Evolutionary conservation across 1,139 yeast species (phyloP).

Genomic region (Sugiyamaella grinbergsii): DNA sequence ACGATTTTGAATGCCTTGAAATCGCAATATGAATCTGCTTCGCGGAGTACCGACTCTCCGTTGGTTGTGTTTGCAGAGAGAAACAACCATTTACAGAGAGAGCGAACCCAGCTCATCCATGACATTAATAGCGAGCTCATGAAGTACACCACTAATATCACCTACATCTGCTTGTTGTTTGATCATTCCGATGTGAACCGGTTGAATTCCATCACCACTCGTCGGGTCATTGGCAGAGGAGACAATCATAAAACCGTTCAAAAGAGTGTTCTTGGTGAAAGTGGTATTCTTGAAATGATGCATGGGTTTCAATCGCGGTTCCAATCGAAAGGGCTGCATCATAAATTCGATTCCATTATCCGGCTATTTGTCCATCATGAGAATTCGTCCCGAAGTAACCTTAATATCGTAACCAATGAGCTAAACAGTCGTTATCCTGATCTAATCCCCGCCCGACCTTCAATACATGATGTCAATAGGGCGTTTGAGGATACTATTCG

Average conservation of each 20-base stretch:
- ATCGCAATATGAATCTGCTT: slow-evolving; percentile 48
- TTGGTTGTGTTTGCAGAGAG: slow-evolving; percentile 68
- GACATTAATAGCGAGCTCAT: slow-evolving; percentile 44
- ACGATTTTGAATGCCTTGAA: slow-evolving; percentile 39
- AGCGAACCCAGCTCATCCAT: slow-evolving; percentile 60
- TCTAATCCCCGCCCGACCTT: slow-evolving; percentile 33
- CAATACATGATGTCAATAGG: slow-evolving; percentile 8
- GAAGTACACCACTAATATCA: slow-evolving; percentile 39
- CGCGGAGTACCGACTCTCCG: slow-evolving; percentile 33
- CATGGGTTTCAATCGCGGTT: slow-evolving; percentile 65
- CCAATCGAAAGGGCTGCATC: slow-evolving; percentile 43
- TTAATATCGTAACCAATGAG: slow-evolving; percentile 46
- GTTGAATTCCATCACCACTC: slow-evolving; percentile 48
- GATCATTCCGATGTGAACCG: slow-evolving; percentile 25
- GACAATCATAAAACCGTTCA: slow-evolving; percentile 83
- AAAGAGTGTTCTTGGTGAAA: slow-evolving; percentile 48
- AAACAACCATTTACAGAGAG: slow-evolving; percentile 69
- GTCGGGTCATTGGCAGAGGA: slow-evolving; percentile 64
- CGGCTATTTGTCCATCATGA: slow-evolving; percentile 53
- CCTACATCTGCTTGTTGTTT: slow-evolving; percentile 21
- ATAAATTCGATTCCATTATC: slow-evolving; percentile 57
- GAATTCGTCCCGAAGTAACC: slow-evolving; percentile 49
- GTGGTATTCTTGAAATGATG: slow-evolving; percentile 60
- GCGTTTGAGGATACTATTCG: slow-evolving; percentile 17
- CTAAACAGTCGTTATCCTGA: slow-evolving; percentile 51